A percentile compares a stretch with the other conserved stretches of the same genome.
Evolutionary conservation across 305 asterid species (phyloP).

Genomic region (Coffea humblotiana): DNA sequence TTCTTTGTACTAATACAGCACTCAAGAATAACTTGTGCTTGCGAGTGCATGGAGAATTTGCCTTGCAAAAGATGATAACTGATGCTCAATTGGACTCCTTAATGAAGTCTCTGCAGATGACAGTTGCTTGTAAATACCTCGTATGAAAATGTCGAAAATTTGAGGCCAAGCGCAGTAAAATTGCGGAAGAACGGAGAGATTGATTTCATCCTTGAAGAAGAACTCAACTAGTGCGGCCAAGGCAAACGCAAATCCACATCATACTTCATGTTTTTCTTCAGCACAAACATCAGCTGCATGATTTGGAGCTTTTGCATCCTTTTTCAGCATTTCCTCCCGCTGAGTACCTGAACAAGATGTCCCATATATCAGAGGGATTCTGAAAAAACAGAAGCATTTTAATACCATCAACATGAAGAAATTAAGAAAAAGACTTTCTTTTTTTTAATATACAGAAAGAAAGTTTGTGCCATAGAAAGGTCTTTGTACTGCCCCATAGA

Average conservation of each 20-base stretch:
- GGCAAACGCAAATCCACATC: constrained; percentile 5
- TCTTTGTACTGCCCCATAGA: neutral
- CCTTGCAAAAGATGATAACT: neutral
- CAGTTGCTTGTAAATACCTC: neutral
- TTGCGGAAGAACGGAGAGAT: neutral
- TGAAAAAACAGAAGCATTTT: neutral
- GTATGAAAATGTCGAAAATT: neutral
- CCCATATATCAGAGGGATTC: neutral
- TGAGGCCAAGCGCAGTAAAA: neutral
- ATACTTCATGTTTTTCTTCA: constrained; percentile 30
- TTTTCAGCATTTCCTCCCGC: constrained; percentile 24
- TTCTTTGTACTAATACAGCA: neutral
- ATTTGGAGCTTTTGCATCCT: constrained; percentile 25
- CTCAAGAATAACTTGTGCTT: neutral
- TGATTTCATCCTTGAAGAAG: neutral
- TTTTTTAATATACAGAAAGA: neutral
- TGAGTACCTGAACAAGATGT: constrained; percentile 30
- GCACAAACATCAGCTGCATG: constrained; percentile 25
- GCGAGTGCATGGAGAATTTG: neutral
- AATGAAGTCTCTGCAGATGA: neutral
- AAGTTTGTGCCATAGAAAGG: neutral
- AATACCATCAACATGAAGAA: neutral
- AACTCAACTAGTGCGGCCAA: neutral
- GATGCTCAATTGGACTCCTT: neutral
- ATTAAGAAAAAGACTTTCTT: neutral